Evolutionary conservation across 139 green algal species (phyloP), one percentile per base, ranked within the genome.

Genomic region (Eudorina sp.): DNA sequence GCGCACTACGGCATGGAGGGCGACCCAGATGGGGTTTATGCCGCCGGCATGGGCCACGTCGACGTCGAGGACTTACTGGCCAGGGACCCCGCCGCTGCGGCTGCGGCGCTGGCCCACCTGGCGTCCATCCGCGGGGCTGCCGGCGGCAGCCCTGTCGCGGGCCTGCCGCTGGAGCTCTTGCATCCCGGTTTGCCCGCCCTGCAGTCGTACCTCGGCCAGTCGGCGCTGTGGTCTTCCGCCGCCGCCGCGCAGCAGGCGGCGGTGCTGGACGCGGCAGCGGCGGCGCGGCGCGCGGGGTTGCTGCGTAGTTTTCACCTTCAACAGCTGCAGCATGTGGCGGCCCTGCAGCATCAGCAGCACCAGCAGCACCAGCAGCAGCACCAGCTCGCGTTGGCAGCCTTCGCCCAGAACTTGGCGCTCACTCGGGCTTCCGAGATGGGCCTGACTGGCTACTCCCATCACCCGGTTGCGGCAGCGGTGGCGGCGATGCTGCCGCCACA

Each of bases 351-450:
- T 79, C 34, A 78, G 69, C 74, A n/a, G n/a, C n/a, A 73, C 82
- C 74, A 88, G 80, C 91, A 91, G 80, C 78, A 76, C 21, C 46
- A 90, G 36, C 85, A 91, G 29, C 85, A 83, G 40, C 91, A 94
- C 77, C 86, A 92, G 83, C 48, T 92, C 70, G 80, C 88, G 23
- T 60, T 92, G 31, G 84, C 84, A 5, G 77, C 84, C 6, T 34
- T 90, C 4, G 69, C 89, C 0, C 74, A 90, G 62, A 87, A 86
- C 62, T 43, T 83, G 68, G 68, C 38, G 31, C n/a, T 64, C 2
- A 58, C 68, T 4, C 29, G 34, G 34, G 75, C 40, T 9, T 14
- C 16, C 16, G 34, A 4, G 11, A 2, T 36, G 31, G 48, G 48
- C 51, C 29, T 83, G 21, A 27, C 31, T 14, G 75, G 14, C 1